These are phyloP conservation scores for Dipodascus geniculatus DNA, from an alignment of 805 yeast species.

Conservation along the genomic window DNA sequence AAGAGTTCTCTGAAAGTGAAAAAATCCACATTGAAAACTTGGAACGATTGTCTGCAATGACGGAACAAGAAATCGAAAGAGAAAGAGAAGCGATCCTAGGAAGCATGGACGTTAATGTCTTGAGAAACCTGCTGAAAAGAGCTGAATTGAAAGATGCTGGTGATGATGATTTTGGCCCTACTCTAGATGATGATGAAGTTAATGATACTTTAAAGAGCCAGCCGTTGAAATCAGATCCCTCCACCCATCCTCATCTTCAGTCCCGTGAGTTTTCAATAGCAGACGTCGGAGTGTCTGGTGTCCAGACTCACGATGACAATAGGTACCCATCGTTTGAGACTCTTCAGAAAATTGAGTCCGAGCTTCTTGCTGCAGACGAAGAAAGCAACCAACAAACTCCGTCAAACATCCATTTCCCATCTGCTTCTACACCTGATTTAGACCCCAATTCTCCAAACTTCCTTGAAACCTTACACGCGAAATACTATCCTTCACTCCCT, in stretches of 20 bases:
- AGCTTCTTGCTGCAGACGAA: background rate
- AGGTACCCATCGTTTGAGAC: background rate
- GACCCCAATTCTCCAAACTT: constrained; percentile 73
- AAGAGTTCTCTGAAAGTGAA: constrained; percentile 47
- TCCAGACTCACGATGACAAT: background rate
- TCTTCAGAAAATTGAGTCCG: background rate
- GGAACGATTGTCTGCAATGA: constrained; percentile 47
- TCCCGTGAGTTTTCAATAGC: background rate
- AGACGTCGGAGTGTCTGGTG: background rate
- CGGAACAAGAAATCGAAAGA: constrained; percentile 47
- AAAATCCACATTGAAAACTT: constrained; percentile 69
- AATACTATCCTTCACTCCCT: constrained; percentile 84
- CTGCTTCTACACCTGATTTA: constrained; percentile 38
- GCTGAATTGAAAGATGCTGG: constrained; percentile 33
- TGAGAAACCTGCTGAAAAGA: constrained; percentile 34
- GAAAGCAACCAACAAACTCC: background rate
- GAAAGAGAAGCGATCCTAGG: constrained; percentile 58
- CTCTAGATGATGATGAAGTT: constrained; percentile 5
- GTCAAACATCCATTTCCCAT: constrained; percentile 29
- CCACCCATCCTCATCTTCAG: background rate
- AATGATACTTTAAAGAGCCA: background rate
- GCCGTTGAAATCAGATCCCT: background rate
- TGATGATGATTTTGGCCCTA: constrained; percentile 1
- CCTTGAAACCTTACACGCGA: constrained; percentile 64
- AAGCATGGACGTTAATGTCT: constrained; percentile 56